A percentile compares a stretch with the other conserved stretches of the same genome.
These are phyloP conservation scores for Dictyostelium intermedium DNA, from an alignment of 78 protist species.

Conservation along the genomic window DNA sequence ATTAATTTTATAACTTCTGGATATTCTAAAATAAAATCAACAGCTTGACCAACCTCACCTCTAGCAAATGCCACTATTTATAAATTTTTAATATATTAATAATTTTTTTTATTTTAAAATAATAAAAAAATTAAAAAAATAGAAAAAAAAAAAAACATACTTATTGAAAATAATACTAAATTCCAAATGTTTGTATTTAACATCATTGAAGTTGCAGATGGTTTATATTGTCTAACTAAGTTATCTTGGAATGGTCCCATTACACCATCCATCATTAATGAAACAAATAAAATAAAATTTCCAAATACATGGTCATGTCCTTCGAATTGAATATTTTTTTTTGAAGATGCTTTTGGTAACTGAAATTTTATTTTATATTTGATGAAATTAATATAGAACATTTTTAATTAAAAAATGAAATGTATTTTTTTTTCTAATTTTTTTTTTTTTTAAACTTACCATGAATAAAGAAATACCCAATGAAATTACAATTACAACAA, in stretches of 20 bases:
- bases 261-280: slow-evolving; percentile 57
- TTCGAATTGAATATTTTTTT: neutral
- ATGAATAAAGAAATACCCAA: slow-evolving; percentile 57
- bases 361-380: neutral
- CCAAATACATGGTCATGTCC: slow-evolving; percentile 29
- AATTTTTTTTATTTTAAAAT: no score
- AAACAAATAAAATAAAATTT: slow-evolving; percentile 18
- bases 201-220: slow-evolving; percentile 64
- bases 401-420: neutral
- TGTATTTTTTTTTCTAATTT: no score
- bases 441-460: no score
- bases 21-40: slow-evolving; percentile 7
- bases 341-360: neutral
- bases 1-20: slow-evolving; percentile 28
- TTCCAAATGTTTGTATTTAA: slow-evolving; percentile 69
- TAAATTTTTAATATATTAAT: no score
- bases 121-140: neutral
- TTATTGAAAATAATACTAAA: slow-evolving; percentile 3
- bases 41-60: slow-evolving; percentile 47
- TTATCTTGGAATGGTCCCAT: slow-evolving; percentile 73
- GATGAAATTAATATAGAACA: neutral
- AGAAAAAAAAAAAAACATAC: neutral
- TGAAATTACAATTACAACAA: slow-evolving; percentile 39
- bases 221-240: slow-evolving; percentile 33
- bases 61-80: slow-evolving; percentile 11